Conservation (phyloP, 2,329 filamentous ascomycete genomes). For the Orbilia brochopaga region DNA sequence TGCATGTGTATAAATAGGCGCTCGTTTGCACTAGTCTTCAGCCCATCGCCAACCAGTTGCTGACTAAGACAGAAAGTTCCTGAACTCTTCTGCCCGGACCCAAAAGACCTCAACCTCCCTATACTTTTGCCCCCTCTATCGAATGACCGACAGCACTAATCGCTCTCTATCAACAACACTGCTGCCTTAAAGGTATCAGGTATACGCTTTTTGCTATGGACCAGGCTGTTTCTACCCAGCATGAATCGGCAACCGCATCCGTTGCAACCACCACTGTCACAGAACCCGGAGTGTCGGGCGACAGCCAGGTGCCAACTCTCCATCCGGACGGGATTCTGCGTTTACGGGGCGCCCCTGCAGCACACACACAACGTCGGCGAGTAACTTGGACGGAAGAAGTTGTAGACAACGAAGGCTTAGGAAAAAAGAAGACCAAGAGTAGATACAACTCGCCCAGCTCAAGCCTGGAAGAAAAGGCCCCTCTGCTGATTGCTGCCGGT, state of each 20-base stretch:
- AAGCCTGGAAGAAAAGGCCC: neutral
- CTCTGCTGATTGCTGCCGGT: neutral
- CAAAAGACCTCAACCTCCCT: no score
- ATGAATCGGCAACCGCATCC: slow-evolving; percentile 3
- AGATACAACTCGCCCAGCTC: slow-evolving; percentile 26
- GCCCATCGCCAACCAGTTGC: no score
- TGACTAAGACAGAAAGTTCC: no score
- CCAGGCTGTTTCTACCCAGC: neutral
- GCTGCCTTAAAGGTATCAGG: neutral
- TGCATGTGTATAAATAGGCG: no score
- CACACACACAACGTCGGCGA: slow-evolving; percentile 60
- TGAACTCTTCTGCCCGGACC: no score
- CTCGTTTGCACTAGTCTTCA: no score
- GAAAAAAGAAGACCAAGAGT: slow-evolving; percentile 95
- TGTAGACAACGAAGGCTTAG: slow-evolving; percentile 92
- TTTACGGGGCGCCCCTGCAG: slow-evolving; percentile 51
- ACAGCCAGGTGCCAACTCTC: neutral
- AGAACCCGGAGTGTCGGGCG: slow-evolving; percentile 3
- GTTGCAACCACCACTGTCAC: slow-evolving; percentile 13
- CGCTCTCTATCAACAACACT: neutral
- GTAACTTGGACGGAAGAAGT: slow-evolving; percentile 95
- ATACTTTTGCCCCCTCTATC: no score
- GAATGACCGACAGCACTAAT: no score
- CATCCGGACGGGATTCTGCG: slow-evolving; percentile 52
- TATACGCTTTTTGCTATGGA: neutral